Conservation (phyloP, 2,329 filamentous ascomycete species). For the Fusarium sp. region DNA sequence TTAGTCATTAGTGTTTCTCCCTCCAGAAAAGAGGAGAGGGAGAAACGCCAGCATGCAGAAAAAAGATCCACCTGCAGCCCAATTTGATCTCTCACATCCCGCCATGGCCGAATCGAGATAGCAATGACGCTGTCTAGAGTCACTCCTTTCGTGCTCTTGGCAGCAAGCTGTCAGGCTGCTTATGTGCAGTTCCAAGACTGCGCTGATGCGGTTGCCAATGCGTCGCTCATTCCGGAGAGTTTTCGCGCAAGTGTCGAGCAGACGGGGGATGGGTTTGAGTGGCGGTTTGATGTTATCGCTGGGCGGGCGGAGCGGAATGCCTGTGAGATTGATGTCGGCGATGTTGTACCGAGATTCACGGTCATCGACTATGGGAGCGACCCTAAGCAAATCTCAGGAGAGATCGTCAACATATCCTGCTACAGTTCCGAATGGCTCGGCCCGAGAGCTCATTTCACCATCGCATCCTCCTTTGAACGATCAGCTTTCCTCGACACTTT, state of each 20-base stretch:
- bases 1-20: constrained; percentile 5
- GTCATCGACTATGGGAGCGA: background rate
- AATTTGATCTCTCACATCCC: constrained; percentile 21
- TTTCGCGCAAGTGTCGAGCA: background rate
- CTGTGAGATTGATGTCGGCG: background rate
- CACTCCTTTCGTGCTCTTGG: background rate
- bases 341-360: background rate
- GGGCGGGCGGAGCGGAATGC: background rate
- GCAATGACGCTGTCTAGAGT: constrained; percentile 16
- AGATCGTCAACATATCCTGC: constrained; percentile 13
- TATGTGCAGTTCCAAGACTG: constrained; percentile 25
- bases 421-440: background rate
- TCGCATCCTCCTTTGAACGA: background rate
- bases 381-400: background rate
- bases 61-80: constrained; percentile 4
- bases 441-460: constrained; percentile 3
- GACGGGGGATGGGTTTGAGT: background rate
- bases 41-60: background rate
- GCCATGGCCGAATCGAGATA: constrained; percentile 6
- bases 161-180: constrained; percentile 4
- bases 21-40: background rate
- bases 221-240: constrained; percentile 9
- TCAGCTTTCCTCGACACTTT: constrained; percentile 19
- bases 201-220: background rate
- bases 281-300: background rate